Conservation (phyloP, 495 filamentous ascomycete species). For the Lineolata rhizophorae region DNA sequence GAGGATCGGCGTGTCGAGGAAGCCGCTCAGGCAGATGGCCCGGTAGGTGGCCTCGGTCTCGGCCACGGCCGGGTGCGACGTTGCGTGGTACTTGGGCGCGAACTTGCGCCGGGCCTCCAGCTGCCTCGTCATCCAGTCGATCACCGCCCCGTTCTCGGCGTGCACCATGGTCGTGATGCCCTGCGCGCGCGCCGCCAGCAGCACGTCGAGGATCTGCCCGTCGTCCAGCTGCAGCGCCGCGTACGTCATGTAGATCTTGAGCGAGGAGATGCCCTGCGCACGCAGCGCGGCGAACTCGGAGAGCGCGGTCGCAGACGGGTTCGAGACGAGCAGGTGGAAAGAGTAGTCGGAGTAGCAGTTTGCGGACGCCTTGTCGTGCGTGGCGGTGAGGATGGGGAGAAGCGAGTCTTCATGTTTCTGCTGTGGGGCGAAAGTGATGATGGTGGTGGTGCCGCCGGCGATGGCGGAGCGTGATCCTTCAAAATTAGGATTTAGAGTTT, state of each 20-base stretch:
- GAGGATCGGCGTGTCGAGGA: conserved; percentile 33
- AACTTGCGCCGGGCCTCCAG: conserved; percentile 16
- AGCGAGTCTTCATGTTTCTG: conserved; percentile 26
- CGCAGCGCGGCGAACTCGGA: conserved; percentile 25
- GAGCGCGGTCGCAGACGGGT: conserved; percentile 24
- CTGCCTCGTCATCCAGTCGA: conserved; percentile 16
- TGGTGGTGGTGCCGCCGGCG: conserved; percentile 36
- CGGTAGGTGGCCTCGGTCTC: conserved; percentile 37
- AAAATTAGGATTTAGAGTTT: too few species aligned
- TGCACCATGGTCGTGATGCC: conserved; percentile 39
- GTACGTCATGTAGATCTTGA: conserved; percentile 48
- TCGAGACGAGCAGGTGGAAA: conserved; percentile 36
- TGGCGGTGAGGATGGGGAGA: conserved; percentile 23
- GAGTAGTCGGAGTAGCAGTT: conserved; percentile 36
- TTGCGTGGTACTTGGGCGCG: conserved; percentile 32
- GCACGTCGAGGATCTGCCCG: conserved; percentile 30
- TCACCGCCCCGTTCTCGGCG: conserved; percentile 33
- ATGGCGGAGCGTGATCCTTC: conserved; percentile 35
- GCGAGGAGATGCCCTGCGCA: conserved; percentile 28
- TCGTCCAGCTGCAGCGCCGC: conserved; percentile 31
- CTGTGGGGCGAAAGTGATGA: conserved; percentile 36
- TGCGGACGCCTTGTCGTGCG: conserved; percentile 23
- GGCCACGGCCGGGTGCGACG: conserved; percentile 28
- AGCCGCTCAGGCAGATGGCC: conserved; percentile 28
- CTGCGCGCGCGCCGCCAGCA: conserved; percentile 24